Evolutionary conservation across 108 stramenopile species (phyloP), one percentile per base, ranked within the genome.

Genomic region (Schizochytrium sp.): DNA sequence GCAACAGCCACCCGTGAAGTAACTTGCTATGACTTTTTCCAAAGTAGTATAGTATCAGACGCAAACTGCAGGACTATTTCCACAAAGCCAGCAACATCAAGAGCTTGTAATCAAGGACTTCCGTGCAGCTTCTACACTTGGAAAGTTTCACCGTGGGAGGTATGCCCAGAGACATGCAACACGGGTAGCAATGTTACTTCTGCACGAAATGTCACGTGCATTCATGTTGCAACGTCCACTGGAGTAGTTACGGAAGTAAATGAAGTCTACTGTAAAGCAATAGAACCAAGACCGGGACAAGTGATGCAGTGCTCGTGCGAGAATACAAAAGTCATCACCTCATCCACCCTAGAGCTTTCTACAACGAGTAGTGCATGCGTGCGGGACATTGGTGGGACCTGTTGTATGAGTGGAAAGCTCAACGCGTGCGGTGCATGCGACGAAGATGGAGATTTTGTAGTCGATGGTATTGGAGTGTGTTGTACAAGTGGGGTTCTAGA

Each of bases 401-500:
- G 64, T 44, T 69, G 64, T 69, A 44, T 7, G 0, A 69, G 64
- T 44, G 28, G 12, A 44, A 8, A 1, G 42, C 10, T 38, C 19
- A 69, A 69, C 2, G 19, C 19, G 19, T 69, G 64, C 15, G 64
- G 64, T 7, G 2, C 2, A 28, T 69, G 64, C 64, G 64, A 69
- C 64, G 64, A 44, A 7, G 64, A 69, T 15, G 12, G 42, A 12
- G 28, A 38, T 2, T 7, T 7, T 1, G 50, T 83, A n/a, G 50
- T 83, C 47, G 76, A 83, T 50, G 50, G 28, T 8, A n/a, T 83
- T 42, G 76, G 76, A 15, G 76, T 53, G 10, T 83, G 76, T 53
- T 83, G 76, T 2, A 40, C 47, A 0, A 83, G 53, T 40, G 76
- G 76, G 15, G 3, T 83, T 83, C 47, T 56, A 47, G 76, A 83